Conservation (phyloP, 768 basidiomycete species). For the Cystobasidium tubakii region DNA sequence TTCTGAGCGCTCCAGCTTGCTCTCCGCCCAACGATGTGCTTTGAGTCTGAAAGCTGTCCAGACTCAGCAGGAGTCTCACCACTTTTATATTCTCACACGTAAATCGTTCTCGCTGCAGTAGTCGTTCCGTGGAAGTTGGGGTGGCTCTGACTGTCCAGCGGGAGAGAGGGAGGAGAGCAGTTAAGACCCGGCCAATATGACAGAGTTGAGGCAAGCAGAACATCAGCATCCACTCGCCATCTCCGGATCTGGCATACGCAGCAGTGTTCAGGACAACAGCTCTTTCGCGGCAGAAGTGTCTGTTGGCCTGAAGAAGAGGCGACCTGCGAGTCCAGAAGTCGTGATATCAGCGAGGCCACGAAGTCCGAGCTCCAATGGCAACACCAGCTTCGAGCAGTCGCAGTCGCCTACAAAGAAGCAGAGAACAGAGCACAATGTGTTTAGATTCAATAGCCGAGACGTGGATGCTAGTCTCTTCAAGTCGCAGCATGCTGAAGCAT, state of each 20-base stretch:
- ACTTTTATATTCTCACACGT: no score
- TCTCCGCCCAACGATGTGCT: no score
- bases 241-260: background rate
- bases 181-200: background rate
- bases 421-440: background rate
- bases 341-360: background rate
- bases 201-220: background rate
- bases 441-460: background rate
- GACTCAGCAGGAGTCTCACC: no score
- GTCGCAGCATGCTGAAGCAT: background rate
- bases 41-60: no score
- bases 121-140: no score
- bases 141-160: no score
- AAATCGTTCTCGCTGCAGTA: no score
- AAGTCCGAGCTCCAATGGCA: background rate
- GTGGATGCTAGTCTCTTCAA: background rate
- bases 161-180: no score
- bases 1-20: no score
- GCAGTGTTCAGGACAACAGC: background rate
- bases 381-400: constrained; percentile 8
- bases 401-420: constrained; percentile 17
- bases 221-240: background rate
- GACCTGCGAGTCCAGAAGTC: background rate
- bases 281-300: background rate
- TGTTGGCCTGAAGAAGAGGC: background rate